Percentiles rank a stretch among this genome's conserved stretches.
Conservation (phyloP, 2,329 filamentous ascomycete species). For the Penicillium brevicompactum region DNA sequence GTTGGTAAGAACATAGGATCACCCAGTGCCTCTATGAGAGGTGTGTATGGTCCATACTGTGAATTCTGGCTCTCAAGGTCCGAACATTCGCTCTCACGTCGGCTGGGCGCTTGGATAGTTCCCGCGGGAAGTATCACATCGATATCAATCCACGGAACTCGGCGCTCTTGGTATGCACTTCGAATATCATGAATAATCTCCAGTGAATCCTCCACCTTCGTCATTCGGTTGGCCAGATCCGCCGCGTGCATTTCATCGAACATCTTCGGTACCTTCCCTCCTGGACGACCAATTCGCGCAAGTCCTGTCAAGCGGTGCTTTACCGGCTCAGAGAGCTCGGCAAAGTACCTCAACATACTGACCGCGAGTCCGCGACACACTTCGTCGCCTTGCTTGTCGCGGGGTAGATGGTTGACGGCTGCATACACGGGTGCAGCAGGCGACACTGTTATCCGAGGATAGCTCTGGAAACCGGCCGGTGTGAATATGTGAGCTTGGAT, state of each 20-base stretch:
- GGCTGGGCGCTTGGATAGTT: conserved; percentile 66
- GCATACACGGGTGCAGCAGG: conserved; percentile 89
- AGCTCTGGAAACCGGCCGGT: conserved; percentile 84
- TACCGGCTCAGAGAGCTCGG: conserved; percentile 75
- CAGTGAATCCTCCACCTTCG: conserved; percentile 73
- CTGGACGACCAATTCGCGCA: conserved; percentile 55
- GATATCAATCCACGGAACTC: conserved; percentile 80
- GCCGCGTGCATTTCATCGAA: conserved; percentile 94
- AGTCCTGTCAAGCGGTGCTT: conserved; percentile 68
- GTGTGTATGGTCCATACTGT: conserved; percentile 76
- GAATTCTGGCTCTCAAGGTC: conserved; percentile 34
- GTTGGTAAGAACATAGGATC: conserved; percentile 86
- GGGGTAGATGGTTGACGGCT: conserved; percentile 84
- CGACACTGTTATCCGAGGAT: conserved; percentile 86
- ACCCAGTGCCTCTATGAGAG: conserved; percentile 77
- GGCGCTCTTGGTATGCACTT: conserved; percentile 76
- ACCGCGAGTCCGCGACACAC: conserved; percentile 89
- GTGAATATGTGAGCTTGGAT: conserved; percentile 94
- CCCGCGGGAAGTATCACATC: conserved; percentile 83
- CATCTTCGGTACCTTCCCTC: conserved; percentile 66
- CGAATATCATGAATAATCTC: conserved; percentile 74
- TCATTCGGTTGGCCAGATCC: conserved; percentile 82
- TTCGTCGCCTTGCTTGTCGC: conserved; percentile 94
- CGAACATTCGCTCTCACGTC: conserved; percentile 60
- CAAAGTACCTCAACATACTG: conserved; percentile 91